These are phyloP conservation scores for Nelumbo lutea DNA, from an alignment of 164 flowering plant genomes.

Conservation along the genomic window DNA sequence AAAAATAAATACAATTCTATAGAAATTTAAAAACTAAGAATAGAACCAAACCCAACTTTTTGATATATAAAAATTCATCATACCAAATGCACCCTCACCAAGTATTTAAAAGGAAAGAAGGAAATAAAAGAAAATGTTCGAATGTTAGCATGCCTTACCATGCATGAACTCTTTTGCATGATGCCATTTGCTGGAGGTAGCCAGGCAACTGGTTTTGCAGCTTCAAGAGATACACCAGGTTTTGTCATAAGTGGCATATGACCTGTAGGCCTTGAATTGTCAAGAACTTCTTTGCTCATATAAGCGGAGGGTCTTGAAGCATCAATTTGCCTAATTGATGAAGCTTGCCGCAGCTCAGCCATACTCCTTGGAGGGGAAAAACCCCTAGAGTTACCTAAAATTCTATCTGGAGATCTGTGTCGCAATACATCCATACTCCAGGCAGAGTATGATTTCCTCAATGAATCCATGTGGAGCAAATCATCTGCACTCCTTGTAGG, in stretches of 20 bases:
- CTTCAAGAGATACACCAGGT: slow-evolving; percentile 28
- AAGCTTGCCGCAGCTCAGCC: slow-evolving; percentile 31
- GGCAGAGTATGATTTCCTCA: slow-evolving; percentile 42
- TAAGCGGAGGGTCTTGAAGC: slow-evolving; percentile 39
- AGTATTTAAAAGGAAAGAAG: background rate
- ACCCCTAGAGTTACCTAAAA: slow-evolving; percentile 37
- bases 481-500: slow-evolving; percentile 44
- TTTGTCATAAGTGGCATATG: slow-evolving; percentile 30
- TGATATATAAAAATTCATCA: background rate
- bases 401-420: slow-evolving; percentile 62
- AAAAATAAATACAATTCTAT: too few relatives aligned
- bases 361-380: slow-evolving; percentile 42
- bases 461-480: slow-evolving; percentile 32
- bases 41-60: background rate
- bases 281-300: slow-evolving; percentile 33
- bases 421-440: slow-evolving; percentile 58
- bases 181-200: slow-evolving; percentile 26
- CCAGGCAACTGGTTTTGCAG: slow-evolving; percentile 38
- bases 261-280: slow-evolving; percentile 33
- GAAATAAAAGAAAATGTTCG: background rate
- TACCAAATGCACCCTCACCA: background rate
- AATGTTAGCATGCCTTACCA: slow-evolving; percentile 26
- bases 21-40: background rate
- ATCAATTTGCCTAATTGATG: slow-evolving; percentile 36
- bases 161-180: slow-evolving; percentile 36